phyloP scores from a whole-genome alignment of 495 filamentous ascomycete species.

The Aspergillus steynii region DNA sequence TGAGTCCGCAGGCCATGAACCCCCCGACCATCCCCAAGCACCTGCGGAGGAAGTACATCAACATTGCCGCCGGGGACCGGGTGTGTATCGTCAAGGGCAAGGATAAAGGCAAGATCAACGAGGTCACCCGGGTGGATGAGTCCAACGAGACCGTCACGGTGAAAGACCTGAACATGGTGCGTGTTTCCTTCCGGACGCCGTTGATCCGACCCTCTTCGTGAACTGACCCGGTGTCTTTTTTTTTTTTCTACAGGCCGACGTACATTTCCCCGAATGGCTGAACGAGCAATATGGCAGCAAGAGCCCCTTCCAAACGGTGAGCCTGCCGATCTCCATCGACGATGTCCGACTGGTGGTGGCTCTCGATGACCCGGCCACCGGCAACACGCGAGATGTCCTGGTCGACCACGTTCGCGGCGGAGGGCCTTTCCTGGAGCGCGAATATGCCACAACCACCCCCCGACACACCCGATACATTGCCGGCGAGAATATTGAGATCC shows the following conservation, averaged over 20 bases:
- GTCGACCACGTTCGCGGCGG: constrained; percentile 62
- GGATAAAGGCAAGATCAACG: constrained; percentile 79
- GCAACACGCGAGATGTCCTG: constrained; percentile 66
- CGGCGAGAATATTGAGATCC: constrained; percentile 59
- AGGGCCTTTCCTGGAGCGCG: constrained; percentile 34
- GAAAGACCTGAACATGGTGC: constrained; percentile 67
- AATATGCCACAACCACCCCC: constrained; percentile 35
- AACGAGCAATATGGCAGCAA: constrained; percentile 38
- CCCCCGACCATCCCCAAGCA: constrained; percentile 40
- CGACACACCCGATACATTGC: constrained; percentile 44
- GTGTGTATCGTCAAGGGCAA: constrained; percentile 74
- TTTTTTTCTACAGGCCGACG: constrained; percentile 49
- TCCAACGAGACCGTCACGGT: constrained; percentile 60
- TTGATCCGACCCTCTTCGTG: background rate
- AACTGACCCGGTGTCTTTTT: constrained; percentile 4
- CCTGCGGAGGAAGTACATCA: constrained; percentile 56
- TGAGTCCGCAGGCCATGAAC: constrained; percentile 41
- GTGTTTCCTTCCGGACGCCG: constrained; percentile 21
- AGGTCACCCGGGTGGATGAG: constrained; percentile 57
- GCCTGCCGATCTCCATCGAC: constrained; percentile 60
- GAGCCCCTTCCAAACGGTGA: constrained; percentile 43
- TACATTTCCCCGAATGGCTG: constrained; percentile 57
- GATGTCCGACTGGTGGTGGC: constrained; percentile 79
- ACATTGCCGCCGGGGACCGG: constrained; percentile 69
- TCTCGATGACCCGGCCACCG: constrained; percentile 62